Percentiles rank a stretch among this genome's conserved stretches.
Conservation (phyloP, 192 early-diverging fungal genomes). For the Umbelopsis sp. region DNA sequence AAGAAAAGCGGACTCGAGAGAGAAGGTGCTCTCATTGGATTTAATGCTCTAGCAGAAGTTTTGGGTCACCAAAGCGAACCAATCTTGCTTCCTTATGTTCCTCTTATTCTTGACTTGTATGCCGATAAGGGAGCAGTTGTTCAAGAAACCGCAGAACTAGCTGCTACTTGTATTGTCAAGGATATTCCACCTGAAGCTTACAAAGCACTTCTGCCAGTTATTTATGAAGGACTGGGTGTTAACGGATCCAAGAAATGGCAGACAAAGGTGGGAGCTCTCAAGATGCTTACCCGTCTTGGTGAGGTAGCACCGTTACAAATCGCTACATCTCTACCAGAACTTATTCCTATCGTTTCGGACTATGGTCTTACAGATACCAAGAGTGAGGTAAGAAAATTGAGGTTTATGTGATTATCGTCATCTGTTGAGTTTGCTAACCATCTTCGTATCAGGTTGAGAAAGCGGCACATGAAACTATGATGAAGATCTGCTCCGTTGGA, state of each 20-base stretch:
- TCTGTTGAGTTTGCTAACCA: not conserved
- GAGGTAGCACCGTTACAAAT: constrained; percentile 51
- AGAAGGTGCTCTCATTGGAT: constrained; percentile 65
- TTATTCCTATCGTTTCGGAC: constrained; percentile 72
- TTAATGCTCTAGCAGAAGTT: constrained; percentile 60
- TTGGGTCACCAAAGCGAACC: constrained; percentile 67
- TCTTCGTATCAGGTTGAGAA: constrained; percentile 12
- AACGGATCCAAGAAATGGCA: constrained; percentile 74
- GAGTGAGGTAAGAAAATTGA: constrained; percentile 55
- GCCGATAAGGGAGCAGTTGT: constrained; percentile 56
- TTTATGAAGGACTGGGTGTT: constrained; percentile 55
- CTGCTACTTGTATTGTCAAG: constrained; percentile 40
- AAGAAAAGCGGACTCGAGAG: constrained; percentile 66
- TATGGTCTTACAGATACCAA: constrained; percentile 73
- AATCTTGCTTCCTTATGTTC: constrained; percentile 58
- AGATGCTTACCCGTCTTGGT: constrained; percentile 45
- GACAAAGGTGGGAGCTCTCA: constrained; percentile 64
- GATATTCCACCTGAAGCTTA: constrained; percentile 48
- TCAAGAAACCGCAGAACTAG: constrained; percentile 49
- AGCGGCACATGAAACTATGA: constrained; percentile 64
- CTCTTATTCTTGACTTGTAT: constrained; percentile 58
- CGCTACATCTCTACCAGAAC: constrained; percentile 51
- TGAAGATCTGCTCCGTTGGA: constrained; percentile 67
- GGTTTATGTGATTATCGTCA: constrained; percentile 10
- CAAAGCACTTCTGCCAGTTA: constrained; percentile 58